phyloP scores from a whole-genome alignment of 2,329 filamentous ascomycete species.

The Tetracladium maxilliforme region DNA sequence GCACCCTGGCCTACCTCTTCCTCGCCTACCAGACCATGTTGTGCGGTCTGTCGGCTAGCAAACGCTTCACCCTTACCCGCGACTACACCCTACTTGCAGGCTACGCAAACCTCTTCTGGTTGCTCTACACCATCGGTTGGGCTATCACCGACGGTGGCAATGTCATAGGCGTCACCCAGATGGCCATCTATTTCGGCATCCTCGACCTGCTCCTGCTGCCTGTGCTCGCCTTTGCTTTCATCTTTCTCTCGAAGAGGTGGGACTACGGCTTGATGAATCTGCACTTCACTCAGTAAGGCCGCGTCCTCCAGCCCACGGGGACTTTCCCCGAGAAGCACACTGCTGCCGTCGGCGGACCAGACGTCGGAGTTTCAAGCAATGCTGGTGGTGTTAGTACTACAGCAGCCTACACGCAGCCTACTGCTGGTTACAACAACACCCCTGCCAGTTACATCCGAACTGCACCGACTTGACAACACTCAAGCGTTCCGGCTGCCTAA shows the following conservation, averaged over 20 bases:
- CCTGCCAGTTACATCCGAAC: too few species aligned
- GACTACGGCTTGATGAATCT: conserved; percentile 10
- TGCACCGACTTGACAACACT: too few species aligned
- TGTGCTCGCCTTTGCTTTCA: conserved; percentile 9
- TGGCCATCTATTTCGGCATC: conserved; percentile 36
- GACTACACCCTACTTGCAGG: too few species aligned
- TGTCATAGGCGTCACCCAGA: conserved; percentile 26
- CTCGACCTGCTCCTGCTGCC: conserved; percentile 34
- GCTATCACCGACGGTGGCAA: conserved; percentile 37
- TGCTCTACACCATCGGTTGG: conserved; percentile 38
- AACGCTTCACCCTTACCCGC: too few species aligned
- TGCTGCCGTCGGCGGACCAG: too few species aligned
- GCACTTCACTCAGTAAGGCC: conserved; percentile 12
- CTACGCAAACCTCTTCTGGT: conserved; percentile 34
- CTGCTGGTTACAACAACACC: too few species aligned
- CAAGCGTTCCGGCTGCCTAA: too few species aligned
- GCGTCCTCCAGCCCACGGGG: conserved; percentile 7
- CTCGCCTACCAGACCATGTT: conserved; percentile 30
- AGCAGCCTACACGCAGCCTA: too few species aligned
- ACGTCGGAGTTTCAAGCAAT: too few species aligned
- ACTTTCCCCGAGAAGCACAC: too few species aligned
- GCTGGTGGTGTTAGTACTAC: too few species aligned
- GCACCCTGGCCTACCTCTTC: conserved; percentile 28
- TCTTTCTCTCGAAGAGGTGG: conserved; percentile 6
- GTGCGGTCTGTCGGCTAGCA: conserved; percentile 9